Conservation (phyloP, 192 early-diverging fungal genomes). For the Podila clonocystis region DNA sequence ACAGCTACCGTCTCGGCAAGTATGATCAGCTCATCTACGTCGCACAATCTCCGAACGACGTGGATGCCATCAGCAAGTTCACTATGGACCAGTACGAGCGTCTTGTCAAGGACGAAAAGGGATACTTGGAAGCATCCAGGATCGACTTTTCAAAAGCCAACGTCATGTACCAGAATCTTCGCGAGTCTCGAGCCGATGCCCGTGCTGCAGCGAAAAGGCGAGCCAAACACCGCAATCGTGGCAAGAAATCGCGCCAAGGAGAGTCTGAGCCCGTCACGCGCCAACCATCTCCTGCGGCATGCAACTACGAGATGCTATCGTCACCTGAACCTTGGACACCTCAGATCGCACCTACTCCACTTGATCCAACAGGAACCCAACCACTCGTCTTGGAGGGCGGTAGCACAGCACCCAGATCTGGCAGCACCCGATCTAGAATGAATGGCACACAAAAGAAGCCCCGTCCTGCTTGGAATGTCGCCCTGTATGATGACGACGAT, state of each 20-base stretch:
- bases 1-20: slow-evolving; percentile 54
- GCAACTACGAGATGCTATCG: neutral
- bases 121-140: slow-evolving; percentile 4
- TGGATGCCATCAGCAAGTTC: slow-evolving; percentile 50
- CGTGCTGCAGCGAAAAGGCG: slow-evolving; percentile 23
- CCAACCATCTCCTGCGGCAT: neutral
- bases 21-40: slow-evolving; percentile 65
- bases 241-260: neutral
- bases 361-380: too few relatives aligned
- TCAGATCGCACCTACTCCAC: too few relatives aligned
- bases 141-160: slow-evolving; percentile 28
- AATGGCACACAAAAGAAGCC: slow-evolving; percentile 3
- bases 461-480: slow-evolving; percentile 43
- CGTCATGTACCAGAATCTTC: slow-evolving; percentile 21
- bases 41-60: slow-evolving; percentile 58
- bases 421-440: neutral
- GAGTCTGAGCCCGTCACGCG: neutral
- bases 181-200: slow-evolving; percentile 13
- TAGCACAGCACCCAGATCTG: neutral
- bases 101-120: slow-evolving; percentile 18
- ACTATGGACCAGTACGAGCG: slow-evolving; percentile 37
- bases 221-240: slow-evolving; percentile 5
- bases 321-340: neutral
- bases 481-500: slow-evolving; percentile 34
- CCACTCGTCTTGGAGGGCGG: neutral